Evolutionary conservation across 768 basidiomycete genomes (phyloP).

Genomic region (Boletellus sp.): DNA sequence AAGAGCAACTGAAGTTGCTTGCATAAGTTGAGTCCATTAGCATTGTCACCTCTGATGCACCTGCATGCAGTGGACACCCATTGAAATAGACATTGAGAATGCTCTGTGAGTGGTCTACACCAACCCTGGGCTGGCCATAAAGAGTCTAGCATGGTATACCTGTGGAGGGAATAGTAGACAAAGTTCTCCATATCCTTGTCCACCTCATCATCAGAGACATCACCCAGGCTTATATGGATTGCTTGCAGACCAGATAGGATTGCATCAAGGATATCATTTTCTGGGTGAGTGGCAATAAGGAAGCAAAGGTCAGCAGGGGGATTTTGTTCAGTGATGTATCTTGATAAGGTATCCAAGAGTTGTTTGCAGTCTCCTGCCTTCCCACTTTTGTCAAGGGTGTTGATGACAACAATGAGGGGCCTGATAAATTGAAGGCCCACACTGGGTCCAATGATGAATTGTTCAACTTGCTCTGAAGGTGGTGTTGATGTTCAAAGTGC

Average conservation of each 20-base stretch:
- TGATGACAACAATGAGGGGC: too few relatives aligned
- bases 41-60: slow-evolving; percentile 8
- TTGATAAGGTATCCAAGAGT: slow-evolving; percentile 1
- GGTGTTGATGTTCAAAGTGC: too few relatives aligned
- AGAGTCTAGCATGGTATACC: not conserved
- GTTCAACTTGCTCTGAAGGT: too few relatives aligned
- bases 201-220: not conserved
- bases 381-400: slow-evolving; percentile 11
- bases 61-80: slow-evolving; percentile 22
- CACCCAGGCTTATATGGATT: slow-evolving; percentile 11
- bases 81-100: slow-evolving; percentile 20
- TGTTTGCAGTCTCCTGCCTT: not conserved
- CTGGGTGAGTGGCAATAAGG: not conserved
- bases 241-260: slow-evolving; percentile 9
- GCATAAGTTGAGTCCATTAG: not conserved
- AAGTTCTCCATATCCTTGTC: not conserved
- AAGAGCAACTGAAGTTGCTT: not conserved
- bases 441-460: too few relatives aligned
- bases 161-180: not conserved
- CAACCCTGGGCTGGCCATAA: slow-evolving; percentile 1
- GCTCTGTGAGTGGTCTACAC: slow-evolving; percentile 12
- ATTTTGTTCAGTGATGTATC: not conserved
- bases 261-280: slow-evolving; percentile 4
- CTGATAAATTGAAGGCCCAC: too few relatives aligned
- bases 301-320: not conserved